Percentiles rank a stretch among this genome's conserved stretches.
These are phyloP conservation scores for Penicillium brasilianum DNA, from an alignment of 2,329 filamentous ascomycete genomes.

Conservation along the genomic window DNA sequence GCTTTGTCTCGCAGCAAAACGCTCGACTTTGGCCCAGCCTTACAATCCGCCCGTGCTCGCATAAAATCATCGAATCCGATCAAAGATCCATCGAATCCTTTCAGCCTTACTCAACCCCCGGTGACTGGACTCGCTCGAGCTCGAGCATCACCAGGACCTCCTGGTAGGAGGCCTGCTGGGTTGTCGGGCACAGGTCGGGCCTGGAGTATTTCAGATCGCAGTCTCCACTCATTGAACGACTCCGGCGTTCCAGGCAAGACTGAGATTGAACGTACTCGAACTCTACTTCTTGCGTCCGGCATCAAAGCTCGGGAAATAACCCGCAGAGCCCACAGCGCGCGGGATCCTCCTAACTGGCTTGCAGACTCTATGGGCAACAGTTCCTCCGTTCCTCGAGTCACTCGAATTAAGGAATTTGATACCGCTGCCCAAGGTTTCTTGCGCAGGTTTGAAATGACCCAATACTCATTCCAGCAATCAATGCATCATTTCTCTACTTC, in stretches of 20 bases:
- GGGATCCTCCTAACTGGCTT: conserved; percentile 44
- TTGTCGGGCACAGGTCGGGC: conserved; percentile 52
- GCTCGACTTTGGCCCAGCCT: conserved; percentile 39
- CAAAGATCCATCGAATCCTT: conserved; percentile 36
- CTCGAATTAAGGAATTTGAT: conserved; percentile 58
- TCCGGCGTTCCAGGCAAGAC: conserved; percentile 60
- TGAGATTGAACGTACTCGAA: conserved; percentile 80
- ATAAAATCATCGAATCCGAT: conserved; percentile 32
- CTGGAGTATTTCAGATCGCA: conserved; percentile 64
- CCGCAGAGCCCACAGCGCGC: conserved; percentile 62
- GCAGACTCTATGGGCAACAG: conserved; percentile 35
- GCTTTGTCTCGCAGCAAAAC: conserved; percentile 25
- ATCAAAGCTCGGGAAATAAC: conserved; percentile 85
- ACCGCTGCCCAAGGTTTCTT: conserved; percentile 60
- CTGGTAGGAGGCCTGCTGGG: conserved; percentile 39
- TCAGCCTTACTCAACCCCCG: conserved; percentile 44
- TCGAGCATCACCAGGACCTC: conserved; percentile 37
- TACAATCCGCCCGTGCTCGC: conserved; percentile 31
- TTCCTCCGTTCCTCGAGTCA: conserved; percentile 47
- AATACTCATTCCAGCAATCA: conserved; percentile 50
- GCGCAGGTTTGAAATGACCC: conserved; percentile 52
- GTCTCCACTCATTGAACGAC: conserved; percentile 43
- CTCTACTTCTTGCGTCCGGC: conserved; percentile 80
- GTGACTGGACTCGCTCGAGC: conserved; percentile 53
- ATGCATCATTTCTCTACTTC: conserved; percentile 54